Conservation (phyloP, 2,329 filamentous ascomycete species). For the Ophiobolus disseminans region DNA sequence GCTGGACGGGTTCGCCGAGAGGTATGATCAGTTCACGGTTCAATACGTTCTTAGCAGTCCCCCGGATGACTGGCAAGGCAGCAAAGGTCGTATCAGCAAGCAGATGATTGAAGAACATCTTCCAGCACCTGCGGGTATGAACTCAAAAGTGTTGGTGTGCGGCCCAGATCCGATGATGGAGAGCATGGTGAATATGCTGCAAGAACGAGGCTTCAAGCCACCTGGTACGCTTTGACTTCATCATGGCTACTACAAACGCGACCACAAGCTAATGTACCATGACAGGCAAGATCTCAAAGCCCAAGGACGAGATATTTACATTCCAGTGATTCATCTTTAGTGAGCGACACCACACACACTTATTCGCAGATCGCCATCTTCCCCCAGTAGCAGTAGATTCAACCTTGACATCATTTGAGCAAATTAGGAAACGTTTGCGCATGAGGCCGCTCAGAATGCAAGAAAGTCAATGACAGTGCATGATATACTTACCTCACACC, state of each 20-base stretch:
- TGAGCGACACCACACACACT: no score
- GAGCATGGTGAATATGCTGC: conserved; percentile 11
- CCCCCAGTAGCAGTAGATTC: no score
- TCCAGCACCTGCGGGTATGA: conserved; percentile 59
- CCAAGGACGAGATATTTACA: conserved; percentile 18
- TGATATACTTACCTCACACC: no score
- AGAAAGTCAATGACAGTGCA: no score
- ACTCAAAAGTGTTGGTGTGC: conserved; percentile 92
- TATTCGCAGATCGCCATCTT: no score
- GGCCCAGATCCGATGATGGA: conserved; percentile 54
- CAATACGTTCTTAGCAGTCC: conserved; percentile 60
- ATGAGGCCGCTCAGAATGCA: no score
- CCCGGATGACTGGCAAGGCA: conserved; percentile 13
- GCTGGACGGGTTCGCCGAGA: conserved; percentile 61
- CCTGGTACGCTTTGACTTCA: conserved; percentile 11
- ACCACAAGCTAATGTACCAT: not conserved
- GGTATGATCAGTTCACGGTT: conserved; percentile 61
- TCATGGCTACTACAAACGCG: not conserved
- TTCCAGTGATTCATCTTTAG: no score
- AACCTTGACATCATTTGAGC: no score
- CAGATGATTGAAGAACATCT: conserved; percentile 14
- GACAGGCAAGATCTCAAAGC: conserved; percentile 14
- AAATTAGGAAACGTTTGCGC: no score
- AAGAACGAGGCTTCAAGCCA: conserved; percentile 19
- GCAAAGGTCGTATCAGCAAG: conserved; percentile 11